Percentiles rank a stretch among this genome's conserved stretches.
Conservation (phyloP, 1,139 yeast species). For the Lodderomyces theae region DNA sequence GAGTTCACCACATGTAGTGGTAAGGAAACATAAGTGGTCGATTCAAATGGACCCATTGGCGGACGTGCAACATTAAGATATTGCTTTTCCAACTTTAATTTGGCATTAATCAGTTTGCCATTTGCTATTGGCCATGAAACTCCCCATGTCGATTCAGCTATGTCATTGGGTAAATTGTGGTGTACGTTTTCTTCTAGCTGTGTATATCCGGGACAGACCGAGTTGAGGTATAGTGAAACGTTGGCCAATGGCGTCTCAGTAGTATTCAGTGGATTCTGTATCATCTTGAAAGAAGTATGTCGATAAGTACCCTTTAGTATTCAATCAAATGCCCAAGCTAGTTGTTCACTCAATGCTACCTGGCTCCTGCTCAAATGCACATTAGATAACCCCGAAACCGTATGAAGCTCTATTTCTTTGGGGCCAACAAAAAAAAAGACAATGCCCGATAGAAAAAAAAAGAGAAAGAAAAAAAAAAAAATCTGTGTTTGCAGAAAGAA, state of each 20-base stretch:
- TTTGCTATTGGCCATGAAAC: constrained; percentile 35
- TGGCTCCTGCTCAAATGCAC: neutral
- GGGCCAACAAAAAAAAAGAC: neutral
- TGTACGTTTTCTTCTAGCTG: constrained; percentile 35
- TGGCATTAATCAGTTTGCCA: constrained; percentile 8
- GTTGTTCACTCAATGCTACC: neutral
- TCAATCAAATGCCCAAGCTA: neutral
- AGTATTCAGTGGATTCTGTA: neutral
- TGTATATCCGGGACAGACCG: constrained; percentile 41
- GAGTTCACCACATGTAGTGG: constrained; percentile 39
- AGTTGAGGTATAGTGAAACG: constrained; percentile 27
- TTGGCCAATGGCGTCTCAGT: constrained; percentile 2
- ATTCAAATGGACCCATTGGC: constrained; percentile 30
- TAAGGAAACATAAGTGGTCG: constrained; percentile 42
- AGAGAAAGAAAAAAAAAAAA: neutral
- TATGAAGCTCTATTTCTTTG: neutral
- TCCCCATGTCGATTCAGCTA: constrained; percentile 13
- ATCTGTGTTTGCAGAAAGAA: neutral
- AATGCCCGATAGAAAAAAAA: no score
- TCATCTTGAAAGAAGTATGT: neutral
- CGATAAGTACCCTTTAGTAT: neutral
- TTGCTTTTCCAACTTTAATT: constrained; percentile 21
- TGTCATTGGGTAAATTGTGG: constrained; percentile 22
- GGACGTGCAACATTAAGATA: constrained; percentile 44
- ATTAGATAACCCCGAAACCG: neutral